Evolutionary conservation across 306 rosid genomes (phyloP), one percentile per base, ranked within the genome.

Genomic region (Malus sylvestris): DNA sequence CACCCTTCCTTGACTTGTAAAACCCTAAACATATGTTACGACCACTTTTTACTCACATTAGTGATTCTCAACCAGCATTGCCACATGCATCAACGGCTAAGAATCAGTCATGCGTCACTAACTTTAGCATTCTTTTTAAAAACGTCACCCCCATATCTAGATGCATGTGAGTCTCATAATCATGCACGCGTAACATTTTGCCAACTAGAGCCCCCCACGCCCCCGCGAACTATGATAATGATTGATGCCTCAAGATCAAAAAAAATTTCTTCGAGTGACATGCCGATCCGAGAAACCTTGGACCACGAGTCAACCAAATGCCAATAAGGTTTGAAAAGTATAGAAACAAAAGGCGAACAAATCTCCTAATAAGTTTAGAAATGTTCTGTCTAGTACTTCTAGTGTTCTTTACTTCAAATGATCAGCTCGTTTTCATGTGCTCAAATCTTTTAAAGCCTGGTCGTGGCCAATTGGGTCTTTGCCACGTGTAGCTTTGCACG

Each of bases 401-500:
- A 30, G 68, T 16, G 68, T 8, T 63, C 68, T 8, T 29, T 49
- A 49, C 55, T 49, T 66, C 11, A 66, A 35, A 66, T 9, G 70
- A 66, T 35, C 27, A 35, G 29, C 70, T 33, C 6, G 23, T 13
- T 8, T 20, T 30, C 44, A 69, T 29, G 72, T 51, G 67, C 61
- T 35, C 65, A 60, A 30, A 52, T 27, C 68, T 45, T 58, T 19
- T 46, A 53, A 78, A 58, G 49, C 44, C 20, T 32, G 66, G 70
- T 74, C 74, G 68, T 73, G 80, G 23, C 80, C 68, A 75, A 81
- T 42, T 67, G 70, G 79, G 42, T 77, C n/a, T n/a, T 45, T 23
- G 72, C 77, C 78, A 78, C 83, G 71, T 62, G 81, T 68, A 69
- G 67, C 78, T 84, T 84, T 86, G 90, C 70, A 72, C 68, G 82